Base-by-base conservation (phyloP, 306 rosid genomes). In the Prunus fruticosa region DNA sequence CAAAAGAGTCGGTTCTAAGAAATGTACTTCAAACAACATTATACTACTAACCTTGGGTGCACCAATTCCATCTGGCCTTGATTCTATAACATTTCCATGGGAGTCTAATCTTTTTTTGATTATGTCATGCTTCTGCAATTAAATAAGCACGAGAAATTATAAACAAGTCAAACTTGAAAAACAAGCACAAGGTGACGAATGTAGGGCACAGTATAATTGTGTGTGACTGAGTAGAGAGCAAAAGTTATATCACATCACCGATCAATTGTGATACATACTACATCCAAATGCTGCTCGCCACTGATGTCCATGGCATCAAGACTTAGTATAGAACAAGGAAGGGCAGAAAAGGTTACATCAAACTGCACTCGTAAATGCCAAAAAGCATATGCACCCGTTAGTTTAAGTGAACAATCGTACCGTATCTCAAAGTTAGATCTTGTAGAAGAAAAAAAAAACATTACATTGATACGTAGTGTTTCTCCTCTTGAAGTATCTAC, bases 401-500 rank as follows among this genome's bases (percentile, higher is more conserved):
- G 62, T 16, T 74, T 20, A 27, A 12, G 30, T n/a, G 20, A 53
- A 52, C 30, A 49, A 60, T 22, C 27, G 6, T 30, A 38, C 18
- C 25, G 32, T 1, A 66, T 10, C 16, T 63, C 51, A 64, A 38
- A 38, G 43, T 38, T 7, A 38, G 2, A 38, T 45, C 32, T 20
- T 16, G 22, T 1, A 46, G 14, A 69, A 8, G 34, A 52, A 65
- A 14, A 4, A 70, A 70, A 8, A 67, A 69, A 50, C 73, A 80
- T 89, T 92, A 96, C 99, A 85, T 96, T 96, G 80, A 96, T 96
- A 46, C 98, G 97, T 53, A 96, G 87, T 14, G 97, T 96, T 85
- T 91, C 99, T 47, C 97, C 97, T 81, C 99, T 91, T 20, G 98
- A 96, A 76, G 99, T 96, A 88, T 96, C 98, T 20, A 96, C 99